Evolutionary conservation across 306 rosid genomes (phyloP).

Genomic region (Pyrus communis): DNA sequence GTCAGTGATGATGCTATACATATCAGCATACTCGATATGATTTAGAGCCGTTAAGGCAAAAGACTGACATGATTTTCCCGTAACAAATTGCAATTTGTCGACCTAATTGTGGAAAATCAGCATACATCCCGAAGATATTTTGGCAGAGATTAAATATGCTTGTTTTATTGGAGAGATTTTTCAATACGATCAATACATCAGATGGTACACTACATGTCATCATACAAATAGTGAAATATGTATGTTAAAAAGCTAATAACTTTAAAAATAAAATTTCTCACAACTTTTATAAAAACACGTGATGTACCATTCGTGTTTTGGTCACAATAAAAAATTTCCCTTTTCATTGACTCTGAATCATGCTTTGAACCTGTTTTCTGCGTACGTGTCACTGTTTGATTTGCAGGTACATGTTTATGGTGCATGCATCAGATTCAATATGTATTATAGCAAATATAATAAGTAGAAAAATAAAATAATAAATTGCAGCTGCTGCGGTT

Average conservation of each 20-base stretch:
- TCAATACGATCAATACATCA: too few relatives aligned
- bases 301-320: accelerated
- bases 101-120: neutral
- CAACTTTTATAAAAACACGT: too few relatives aligned
- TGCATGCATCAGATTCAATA: neutral
- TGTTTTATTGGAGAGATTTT: too few relatives aligned
- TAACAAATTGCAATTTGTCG: neutral
- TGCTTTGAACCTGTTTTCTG: neutral
- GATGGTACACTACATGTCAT: accelerated
- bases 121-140: neutral
- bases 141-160: neutral
- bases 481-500: neutral
- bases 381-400: too few relatives aligned
- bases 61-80: conserved; percentile 4
- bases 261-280: too few relatives aligned
- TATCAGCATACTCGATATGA: neutral
- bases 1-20: conserved; percentile 2
- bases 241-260: too few relatives aligned
- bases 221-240: accelerated
- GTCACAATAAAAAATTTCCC: too few relatives aligned
- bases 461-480: neutral
- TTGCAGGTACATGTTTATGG: neutral
- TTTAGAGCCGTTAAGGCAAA: neutral
- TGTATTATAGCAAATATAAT: neutral
- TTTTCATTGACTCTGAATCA: too few relatives aligned